A percentile compares a stretch with the other conserved stretches of the same genome.
phyloP scores from a whole-genome alignment of 306 rosid genomes.

The Rosa lucieae region DNA sequence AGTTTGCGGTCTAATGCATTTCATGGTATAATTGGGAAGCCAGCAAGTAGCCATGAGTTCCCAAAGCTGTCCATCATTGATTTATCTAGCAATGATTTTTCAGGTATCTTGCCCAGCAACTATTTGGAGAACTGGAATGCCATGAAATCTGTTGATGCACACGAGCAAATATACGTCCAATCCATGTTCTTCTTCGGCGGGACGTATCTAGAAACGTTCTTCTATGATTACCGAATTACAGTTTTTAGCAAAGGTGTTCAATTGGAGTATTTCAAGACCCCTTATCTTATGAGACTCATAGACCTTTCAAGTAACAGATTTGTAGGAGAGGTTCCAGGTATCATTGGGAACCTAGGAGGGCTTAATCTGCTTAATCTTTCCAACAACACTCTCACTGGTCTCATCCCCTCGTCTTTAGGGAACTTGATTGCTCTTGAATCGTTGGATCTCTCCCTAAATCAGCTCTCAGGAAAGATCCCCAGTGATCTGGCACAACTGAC shows the following conservation, averaged over 20 bases:
- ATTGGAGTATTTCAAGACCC: neutral
- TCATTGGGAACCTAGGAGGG: conserved; percentile 2
- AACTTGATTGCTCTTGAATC: neutral
- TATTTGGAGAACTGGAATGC: conserved; percentile 4
- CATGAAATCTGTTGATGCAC: conserved; percentile 1
- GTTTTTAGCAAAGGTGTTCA: neutral
- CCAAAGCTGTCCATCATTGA: conserved; percentile 20
- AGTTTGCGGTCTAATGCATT: conserved; percentile 22
- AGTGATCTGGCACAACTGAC: neutral
- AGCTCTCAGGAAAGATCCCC: conserved; percentile 20
- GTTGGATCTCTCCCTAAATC: neutral
- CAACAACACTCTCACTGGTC: conserved; percentile 13
- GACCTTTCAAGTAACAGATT: conserved; percentile 13
- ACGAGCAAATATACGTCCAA: neutral
- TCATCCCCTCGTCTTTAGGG: conserved; percentile 17
- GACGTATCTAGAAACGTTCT: neutral
- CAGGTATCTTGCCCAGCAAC: conserved; percentile 13
- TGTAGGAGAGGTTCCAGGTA: neutral
- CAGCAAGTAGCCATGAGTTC: neutral
- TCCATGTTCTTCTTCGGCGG: neutral
- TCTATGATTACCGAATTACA: neutral
- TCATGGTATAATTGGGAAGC: conserved; percentile 19
- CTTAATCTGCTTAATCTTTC: conserved; percentile 22
- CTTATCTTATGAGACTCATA: neutral
- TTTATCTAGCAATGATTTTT: conserved; percentile 19